Evolutionary conservation across 2,329 filamentous ascomycete species (phyloP).

Genomic region (Aphanocladium album): DNA sequence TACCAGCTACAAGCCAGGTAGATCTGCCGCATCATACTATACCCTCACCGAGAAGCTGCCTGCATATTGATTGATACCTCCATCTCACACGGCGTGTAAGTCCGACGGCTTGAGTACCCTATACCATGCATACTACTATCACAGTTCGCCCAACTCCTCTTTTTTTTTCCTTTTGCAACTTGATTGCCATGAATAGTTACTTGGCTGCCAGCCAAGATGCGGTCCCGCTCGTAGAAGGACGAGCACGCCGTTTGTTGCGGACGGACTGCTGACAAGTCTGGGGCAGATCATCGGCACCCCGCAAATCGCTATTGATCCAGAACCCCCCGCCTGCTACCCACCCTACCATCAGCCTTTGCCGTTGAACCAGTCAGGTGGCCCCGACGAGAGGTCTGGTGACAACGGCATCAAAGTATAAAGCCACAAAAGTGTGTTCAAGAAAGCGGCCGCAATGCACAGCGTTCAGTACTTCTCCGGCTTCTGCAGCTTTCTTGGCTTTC

Average conservation of each 20-base stretch:
- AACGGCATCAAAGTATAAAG: conserved; percentile 11
- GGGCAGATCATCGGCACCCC: conserved; percentile 10
- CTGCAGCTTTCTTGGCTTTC: neutral
- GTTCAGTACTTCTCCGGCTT: neutral
- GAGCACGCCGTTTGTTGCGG: no score
- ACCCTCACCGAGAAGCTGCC: neutral
- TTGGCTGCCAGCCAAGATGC: no score
- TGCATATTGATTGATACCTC: neutral
- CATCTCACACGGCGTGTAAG: neutral
- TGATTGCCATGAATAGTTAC: no score
- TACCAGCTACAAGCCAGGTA: neutral
- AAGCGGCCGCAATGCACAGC: neutral
- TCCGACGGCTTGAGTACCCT: neutral
- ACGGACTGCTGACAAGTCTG: neutral
- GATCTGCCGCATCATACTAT: neutral
- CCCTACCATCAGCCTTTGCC: neutral
- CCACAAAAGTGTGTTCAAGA: neutral
- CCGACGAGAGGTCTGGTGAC: conserved; percentile 9
- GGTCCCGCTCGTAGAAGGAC: no score
- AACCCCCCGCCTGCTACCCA: conserved; percentile 5
- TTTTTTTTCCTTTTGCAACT: no score
- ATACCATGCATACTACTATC: neutral
- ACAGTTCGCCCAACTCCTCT: neutral
- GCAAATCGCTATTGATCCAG: conserved; percentile 6
- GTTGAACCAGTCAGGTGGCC: conserved; percentile 11